These are phyloP conservation scores for Russula ochroleuca DNA, from an alignment of 768 basidiomycete species.

Conservation along the genomic window DNA sequence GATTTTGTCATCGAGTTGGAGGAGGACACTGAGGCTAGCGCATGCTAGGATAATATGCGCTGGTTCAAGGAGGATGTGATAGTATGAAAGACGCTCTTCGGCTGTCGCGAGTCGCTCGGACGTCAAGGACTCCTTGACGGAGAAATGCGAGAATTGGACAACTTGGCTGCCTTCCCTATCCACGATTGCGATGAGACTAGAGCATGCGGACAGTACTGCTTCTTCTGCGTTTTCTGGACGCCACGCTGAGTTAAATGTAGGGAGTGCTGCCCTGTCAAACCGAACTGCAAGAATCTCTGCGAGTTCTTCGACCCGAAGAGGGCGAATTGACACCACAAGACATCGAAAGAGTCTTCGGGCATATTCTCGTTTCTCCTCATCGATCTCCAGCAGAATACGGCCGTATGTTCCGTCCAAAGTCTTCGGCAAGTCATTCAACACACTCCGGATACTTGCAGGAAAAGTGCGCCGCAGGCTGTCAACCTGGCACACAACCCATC, in stretches of 20 bases:
- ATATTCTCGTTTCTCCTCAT: neutral
- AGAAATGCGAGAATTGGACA: too few species aligned
- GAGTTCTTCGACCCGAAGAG: constrained; percentile 10
- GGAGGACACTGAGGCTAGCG: too few species aligned
- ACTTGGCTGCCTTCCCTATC: too few species aligned
- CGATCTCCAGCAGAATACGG: neutral
- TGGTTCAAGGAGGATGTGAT: too few species aligned
- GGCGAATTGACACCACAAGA: neutral
- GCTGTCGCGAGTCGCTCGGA: too few species aligned
- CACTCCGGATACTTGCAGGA: constrained; percentile 1
- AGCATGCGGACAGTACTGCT: too few species aligned
- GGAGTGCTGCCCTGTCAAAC: neutral
- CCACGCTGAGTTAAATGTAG: neutral
- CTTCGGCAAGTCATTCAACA: too few species aligned
- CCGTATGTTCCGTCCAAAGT: constrained; percentile 9
- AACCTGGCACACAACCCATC: constrained; percentile 9
- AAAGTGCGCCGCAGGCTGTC: constrained; percentile 3
- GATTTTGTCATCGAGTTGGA: too few species aligned
- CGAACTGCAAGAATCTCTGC: constrained; percentile 10
- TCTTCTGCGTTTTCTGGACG: neutral
- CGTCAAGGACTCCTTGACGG: too few species aligned
- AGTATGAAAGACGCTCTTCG: too few species aligned
- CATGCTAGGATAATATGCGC: too few species aligned
- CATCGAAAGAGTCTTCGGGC: constrained; percentile 9
- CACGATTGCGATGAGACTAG: too few species aligned